Evolutionary conservation across 192 early-diverging fungal species (phyloP).

Genomic region (Anaeromyces robustus): DNA sequence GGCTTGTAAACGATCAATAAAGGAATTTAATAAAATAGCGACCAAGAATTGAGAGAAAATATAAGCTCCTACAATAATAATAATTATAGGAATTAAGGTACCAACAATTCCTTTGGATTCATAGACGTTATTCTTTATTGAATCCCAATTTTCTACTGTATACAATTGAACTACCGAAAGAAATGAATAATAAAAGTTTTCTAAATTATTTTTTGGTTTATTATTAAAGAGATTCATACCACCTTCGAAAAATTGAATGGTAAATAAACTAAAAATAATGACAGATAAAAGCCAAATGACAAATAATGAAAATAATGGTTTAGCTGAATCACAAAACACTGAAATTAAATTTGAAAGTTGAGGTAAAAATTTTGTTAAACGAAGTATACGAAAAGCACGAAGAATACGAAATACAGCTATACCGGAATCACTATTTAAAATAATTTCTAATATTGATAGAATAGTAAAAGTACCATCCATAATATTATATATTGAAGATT

Average conservation of each 20-base stretch:
- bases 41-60: background rate
- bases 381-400: background rate
- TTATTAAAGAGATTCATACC: background rate
- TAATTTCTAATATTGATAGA: background rate
- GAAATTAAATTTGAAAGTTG: background rate
- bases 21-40: background rate
- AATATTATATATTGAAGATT: background rate
- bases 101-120: background rate
- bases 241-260: background rate
- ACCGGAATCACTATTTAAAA: background rate
- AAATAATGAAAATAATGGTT: background rate
- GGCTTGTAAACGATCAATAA: background rate
- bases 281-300: background rate
- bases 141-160: background rate
- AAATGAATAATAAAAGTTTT: background rate
- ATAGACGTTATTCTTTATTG: background rate
- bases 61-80: background rate
- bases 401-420: background rate
- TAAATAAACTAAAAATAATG: background rate
- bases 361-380: background rate
- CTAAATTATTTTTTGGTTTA: background rate
- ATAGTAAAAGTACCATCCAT: background rate
- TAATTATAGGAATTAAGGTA: background rate
- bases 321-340: background rate
- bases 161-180: background rate